phyloP scores from a whole-genome alignment of 306 rosid species.

The Quercus wislizeni region DNA sequence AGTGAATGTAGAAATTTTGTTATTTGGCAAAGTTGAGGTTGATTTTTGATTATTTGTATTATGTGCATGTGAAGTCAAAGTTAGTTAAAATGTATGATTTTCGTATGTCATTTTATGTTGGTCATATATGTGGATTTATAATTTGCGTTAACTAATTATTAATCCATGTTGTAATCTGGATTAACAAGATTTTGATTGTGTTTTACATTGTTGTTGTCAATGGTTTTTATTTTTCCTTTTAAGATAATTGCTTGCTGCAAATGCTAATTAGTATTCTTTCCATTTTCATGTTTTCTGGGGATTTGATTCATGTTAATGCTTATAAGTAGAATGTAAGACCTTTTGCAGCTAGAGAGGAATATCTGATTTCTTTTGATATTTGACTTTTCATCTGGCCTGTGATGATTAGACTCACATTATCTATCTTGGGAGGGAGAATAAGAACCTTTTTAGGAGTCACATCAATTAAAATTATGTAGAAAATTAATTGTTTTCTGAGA shows the following conservation, averaged over 20 bases:
- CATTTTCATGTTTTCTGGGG: not conserved
- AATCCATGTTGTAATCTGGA: not conserved
- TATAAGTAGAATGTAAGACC: not conserved
- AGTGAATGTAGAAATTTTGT: too few relatives aligned
- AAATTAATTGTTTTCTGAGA: not conserved
- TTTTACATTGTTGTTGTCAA: not conserved
- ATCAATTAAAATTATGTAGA: not conserved
- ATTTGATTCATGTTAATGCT: not conserved
- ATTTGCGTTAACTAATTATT: not conserved
- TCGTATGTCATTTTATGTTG: not conserved
- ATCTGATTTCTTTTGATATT: not conserved
- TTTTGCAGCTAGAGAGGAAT: not conserved
- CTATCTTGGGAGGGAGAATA: not conserved
- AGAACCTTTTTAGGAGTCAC: not conserved
- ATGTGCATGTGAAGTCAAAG: not conserved
- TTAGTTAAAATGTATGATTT: too few relatives aligned
- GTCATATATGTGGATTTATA: not conserved
- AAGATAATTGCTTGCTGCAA: not conserved
- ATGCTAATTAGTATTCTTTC: not conserved
- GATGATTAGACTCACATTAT: not conserved
- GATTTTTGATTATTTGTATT: not conserved
- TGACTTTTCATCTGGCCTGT: not conserved
- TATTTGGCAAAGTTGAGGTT: not conserved
- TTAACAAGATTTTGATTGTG: not conserved
- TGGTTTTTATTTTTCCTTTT: not conserved